These are phyloP conservation scores for Backusella parvicylindrica DNA, from an alignment of 192 early-diverging fungal species.

Conservation along the genomic window DNA sequence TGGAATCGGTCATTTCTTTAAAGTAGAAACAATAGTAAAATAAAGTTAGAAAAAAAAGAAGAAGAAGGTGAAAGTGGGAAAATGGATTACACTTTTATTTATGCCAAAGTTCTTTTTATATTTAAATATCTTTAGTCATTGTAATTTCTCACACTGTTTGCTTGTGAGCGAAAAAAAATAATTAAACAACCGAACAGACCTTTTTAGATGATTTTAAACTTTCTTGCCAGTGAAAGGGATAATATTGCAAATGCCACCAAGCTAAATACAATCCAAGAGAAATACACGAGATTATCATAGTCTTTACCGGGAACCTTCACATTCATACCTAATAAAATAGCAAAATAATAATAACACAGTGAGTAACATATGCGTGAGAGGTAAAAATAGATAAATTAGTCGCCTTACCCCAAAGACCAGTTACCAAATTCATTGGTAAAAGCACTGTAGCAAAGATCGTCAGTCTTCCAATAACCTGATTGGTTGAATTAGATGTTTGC, in stretches of 20 bases:
- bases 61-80: neutral
- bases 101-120: neutral
- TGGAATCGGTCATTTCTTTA: neutral
- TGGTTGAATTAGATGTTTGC: slow-evolving; percentile 74
- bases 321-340: slow-evolving; percentile 13
- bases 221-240: neutral
- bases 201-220: neutral
- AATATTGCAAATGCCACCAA: neutral
- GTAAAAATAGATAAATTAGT: neutral
- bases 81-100: neutral
- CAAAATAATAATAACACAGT: neutral
- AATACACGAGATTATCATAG: slow-evolving; percentile 13
- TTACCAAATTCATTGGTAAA: slow-evolving; percentile 86
- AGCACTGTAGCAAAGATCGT: slow-evolving; percentile 85
- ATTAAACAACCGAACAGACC: neutral
- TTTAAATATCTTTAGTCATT: neutral
- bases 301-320: slow-evolving; percentile 23
- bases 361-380: too few relatives aligned
- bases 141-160: neutral
- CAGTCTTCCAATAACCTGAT: slow-evolving; percentile 83
- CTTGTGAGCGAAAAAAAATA: neutral
- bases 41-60: neutral
- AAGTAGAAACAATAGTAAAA: neutral
- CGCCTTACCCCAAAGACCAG: slow-evolving; percentile 66
- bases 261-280: neutral